phyloP scores from a whole-genome alignment of 2,329 filamentous ascomycete genomes.

The Sphaceloma murrayae region DNA sequence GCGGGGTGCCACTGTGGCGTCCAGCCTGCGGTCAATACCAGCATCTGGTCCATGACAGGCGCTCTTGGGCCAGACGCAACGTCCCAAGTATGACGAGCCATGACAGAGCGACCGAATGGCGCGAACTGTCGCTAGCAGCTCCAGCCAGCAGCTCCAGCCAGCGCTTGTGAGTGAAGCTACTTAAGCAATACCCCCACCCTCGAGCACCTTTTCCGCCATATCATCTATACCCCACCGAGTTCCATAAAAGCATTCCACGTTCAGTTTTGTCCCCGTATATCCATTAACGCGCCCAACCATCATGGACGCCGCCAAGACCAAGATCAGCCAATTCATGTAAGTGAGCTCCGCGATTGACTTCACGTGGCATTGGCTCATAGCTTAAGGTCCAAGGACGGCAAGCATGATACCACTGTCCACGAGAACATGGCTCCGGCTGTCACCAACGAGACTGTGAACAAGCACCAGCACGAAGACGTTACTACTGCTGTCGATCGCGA shows the following conservation, averaged over 20 bases:
- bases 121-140: too few species aligned
- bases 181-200: too few species aligned
- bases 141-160: too few species aligned
- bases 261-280: too few species aligned
- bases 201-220: too few species aligned
- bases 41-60: too few species aligned
- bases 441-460: constrained; percentile 50
- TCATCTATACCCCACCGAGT: neutral
- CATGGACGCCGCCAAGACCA: constrained; percentile 58
- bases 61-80: too few species aligned
- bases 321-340: constrained; percentile 50
- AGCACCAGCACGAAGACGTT: constrained; percentile 52
- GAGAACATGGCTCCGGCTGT: constrained; percentile 54
- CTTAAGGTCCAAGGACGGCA: constrained; percentile 41
- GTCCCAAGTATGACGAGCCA: too few species aligned
- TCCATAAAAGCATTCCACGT: neutral
- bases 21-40: too few species aligned
- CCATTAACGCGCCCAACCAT: neutral
- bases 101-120: too few species aligned
- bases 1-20: too few species aligned
- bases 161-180: too few species aligned
- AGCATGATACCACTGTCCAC: constrained; percentile 62
- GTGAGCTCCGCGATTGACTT: neutral
- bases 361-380: neutral
- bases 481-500: constrained; percentile 57